Base-by-base conservation (phyloP, 176 grass and related monocot species). In the Eragrostis nindensis region DNA sequence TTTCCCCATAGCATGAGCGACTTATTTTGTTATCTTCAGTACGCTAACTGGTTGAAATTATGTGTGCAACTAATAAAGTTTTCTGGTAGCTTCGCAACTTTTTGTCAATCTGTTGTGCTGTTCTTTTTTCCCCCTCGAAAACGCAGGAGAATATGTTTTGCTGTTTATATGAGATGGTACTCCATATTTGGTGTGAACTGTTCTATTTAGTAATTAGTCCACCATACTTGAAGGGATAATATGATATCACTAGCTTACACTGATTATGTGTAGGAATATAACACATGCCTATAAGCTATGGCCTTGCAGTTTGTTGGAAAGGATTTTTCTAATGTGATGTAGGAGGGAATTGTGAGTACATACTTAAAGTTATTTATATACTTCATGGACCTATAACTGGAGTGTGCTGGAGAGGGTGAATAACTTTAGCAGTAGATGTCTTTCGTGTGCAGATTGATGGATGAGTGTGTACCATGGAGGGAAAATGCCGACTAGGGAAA, bases 181-280 rank as follows among this genome's bases (percentile, higher is more conserved):
- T 66, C 57, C 16, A 19, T 73, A 26, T 71, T 78, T 71, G 9
- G 45, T 55, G 72, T 24, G 18, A 41, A 41, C 39, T 54, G 63
- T 79, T 73, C 44, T 63, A 11, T 73, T 66, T 36, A 15, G 29
- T 68, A 67, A 32, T 42, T 73, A 25, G 1, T 43, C 50, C 30
- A 16, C 40, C 52, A 40, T 62, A 84, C 40, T 4, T 57, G 50
- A 32, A 62, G 19, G 27, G 14, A 21, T 64, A 42, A 12, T 77
- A 30, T 77, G 42, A 36, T 41, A 53, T 12, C 67, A 83, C 62
- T 70, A 47, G 65, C 42, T 85, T 77, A 60, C 53, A 54, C 26
- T 74, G 48, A 55, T 66, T 46, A 17, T 82, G 66, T 86, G 24
- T 32, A 66, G 48, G 43, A 25, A 21, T 59, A 11, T 46, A 61